Base-by-base conservation (phyloP, 352 stramenopile genomes). In the Globisporangium carolinianum region DNA sequence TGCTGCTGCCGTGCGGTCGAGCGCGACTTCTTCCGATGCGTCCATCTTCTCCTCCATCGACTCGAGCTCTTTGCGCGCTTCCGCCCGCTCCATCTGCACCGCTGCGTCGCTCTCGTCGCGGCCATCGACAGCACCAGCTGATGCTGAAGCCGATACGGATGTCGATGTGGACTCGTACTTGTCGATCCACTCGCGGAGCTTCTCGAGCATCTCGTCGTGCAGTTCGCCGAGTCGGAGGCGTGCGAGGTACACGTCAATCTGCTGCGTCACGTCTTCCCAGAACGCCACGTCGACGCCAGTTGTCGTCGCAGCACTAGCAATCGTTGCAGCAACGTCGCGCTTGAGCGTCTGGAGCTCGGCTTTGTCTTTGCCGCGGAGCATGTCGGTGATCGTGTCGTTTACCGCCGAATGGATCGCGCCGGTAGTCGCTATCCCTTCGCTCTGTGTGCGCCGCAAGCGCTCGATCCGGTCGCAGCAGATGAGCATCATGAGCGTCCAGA, bases 181-280 rank as follows among this genome's bases (percentile, higher is more conserved):
- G 57, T 56, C 48, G 60, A 51, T 96, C 80, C 55, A 75, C 66
- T 97, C 90, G 1, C 92, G 75, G 51, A 98, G 84, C 61, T 91
- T 83, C 17, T 90, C 83, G 14, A 99, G 77, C 87, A 98, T 97
- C n/a, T 89, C 86, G 55, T 95, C 83, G 62, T 99, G 95, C 54
- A 98, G 68, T 54, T 96, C 77, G 0, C 78, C 87, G 1, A 98
- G 75, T 32, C 85, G 74, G 36, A 79, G 71, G 36, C 96, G 91
- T 10, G 95, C 93, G 53, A 96, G 68, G 67, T 97, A 92, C 24
- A 98, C 94, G 45, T 87, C 63, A 50, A 98, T 85, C 69, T 98
- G 88, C 65, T 95, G 75, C 12, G 94, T 60, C 2, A 98, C 95
- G 57, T 89, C 83, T 58, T 96, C 82, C 93, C 96, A 99, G 64